Evolutionary conservation across 441 rosid species (phyloP), one percentile per base, ranked within the genome.

Genomic region (Adansonia rubrostipa): DNA sequence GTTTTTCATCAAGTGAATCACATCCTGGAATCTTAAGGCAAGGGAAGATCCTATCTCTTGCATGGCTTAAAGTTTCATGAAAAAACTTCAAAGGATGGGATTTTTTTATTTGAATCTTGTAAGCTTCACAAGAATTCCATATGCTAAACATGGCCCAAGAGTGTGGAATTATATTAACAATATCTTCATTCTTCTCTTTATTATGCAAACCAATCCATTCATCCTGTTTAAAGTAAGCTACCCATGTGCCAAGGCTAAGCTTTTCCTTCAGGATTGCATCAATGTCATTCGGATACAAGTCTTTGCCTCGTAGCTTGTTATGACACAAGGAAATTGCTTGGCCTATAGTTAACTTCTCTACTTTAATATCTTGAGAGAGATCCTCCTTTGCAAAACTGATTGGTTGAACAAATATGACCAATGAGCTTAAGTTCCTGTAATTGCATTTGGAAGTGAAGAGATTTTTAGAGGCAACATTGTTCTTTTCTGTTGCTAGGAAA

Each of bases 221-320:
- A 9, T 87, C 88, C 62, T 84, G 85, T 66, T 83, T 80, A 76
- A 87, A 90, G 70, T 87, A 88, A 60, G 82, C 84, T 4, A 88
- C 85, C 92, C 93, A 90, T 48, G 93, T 86, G 9, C 93, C 92
- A 58, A 88, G 76, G 72, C 86, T 88, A 58, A 85, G 45, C 17
- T 81, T 88, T 77, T 87, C 93, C 63, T 80, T 85, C 77, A 88
- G 65, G 60, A 90, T 82, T 11, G 77, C 79, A 5, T 86, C 87
- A 61, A 90, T 80, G 78, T 88, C 92, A 0, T 83, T 71, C 6
- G 90, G 89, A 44, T 82, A 88, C 2, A 88, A 53, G 73, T 86
- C 89, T 77, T 88, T 88, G 73, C 72, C 76, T 67, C 68, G 77
- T 17, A 88, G 80, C 80, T 78, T 88, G 65, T 73, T 78, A 19